Evolutionary conservation across 139 green algal genomes (phyloP), one percentile per base, ranked within the genome.

Genomic region (Chlamydomonas sp.): DNA sequence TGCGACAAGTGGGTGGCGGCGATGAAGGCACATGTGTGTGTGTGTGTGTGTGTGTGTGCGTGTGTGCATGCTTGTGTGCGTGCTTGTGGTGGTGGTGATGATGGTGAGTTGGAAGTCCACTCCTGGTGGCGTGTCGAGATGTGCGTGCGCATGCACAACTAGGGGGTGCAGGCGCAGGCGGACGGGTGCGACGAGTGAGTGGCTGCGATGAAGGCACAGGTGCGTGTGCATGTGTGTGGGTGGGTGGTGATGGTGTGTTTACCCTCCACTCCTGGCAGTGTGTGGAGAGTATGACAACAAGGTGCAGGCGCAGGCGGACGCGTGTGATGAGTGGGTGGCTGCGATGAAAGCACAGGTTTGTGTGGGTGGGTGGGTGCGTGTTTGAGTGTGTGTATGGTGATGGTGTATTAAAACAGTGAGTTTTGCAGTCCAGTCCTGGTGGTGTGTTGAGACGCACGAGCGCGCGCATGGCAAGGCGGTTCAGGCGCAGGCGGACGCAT

Each of bases 381-480:
- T n/a, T n/a, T n/a, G n/a, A n/a, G n/a, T n/a, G n/a, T n/a, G n/a
- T n/a, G n/a, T n/a, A n/a, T n/a, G n/a, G n/a, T n/a, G n/a, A n/a
- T n/a, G n/a, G n/a, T n/a, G n/a, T n/a, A n/a, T n/a, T n/a, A n/a
- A n/a, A n/a, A n/a, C n/a, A n/a, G n/a, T n/a, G n/a, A n/a, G n/a
- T n/a, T n/a, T n/a, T n/a, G n/a, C n/a, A n/a, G n/a, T n/a, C n/a
- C n/a, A n/a, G n/a, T n/a, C n/a, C n/a, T n/a, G 73, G 39, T 57
- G 80, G n/a, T 49, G 58, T 0, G 71, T 84, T 50, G 75, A 88
- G 60, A 59, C 34, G 8, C 80, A 85, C 73, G 65, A 85, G 36
- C 65, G 67, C 1, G n/a, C 48, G 2, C 75, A 82, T 71, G 76
- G 64, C 61, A 77, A 69, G 28, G 83, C 77, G 3, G 63, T 72